phyloP scores from a whole-genome alignment of 2,329 filamentous ascomycete species.

The Colletotrichum brevisporum region DNA sequence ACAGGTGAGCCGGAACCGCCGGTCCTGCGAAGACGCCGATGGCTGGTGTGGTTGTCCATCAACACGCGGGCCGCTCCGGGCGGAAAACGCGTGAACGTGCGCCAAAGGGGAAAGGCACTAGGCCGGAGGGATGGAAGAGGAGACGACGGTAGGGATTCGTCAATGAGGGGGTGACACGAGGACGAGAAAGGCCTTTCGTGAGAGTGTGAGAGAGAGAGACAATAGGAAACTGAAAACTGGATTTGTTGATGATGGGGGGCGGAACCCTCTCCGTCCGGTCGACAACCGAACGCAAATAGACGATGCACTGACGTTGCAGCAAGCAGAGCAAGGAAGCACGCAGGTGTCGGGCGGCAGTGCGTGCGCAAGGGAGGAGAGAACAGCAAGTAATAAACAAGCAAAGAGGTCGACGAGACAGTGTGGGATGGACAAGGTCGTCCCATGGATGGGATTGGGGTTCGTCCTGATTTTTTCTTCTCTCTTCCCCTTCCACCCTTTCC shows the following conservation, averaged over 20 bases:
- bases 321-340: constrained; percentile 1
- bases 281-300: constrained; percentile 2
- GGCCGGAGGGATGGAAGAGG: neutral
- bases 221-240: neutral
- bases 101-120: constrained; percentile 6
- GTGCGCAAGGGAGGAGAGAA: constrained; percentile 12
- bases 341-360: constrained; percentile 3
- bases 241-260: neutral
- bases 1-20: constrained; percentile 21
- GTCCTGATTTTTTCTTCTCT: constrained; percentile 22
- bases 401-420: constrained; percentile 6
- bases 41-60: constrained; percentile 32
- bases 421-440: constrained; percentile 35
- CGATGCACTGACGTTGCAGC: constrained; percentile 22
- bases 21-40: constrained; percentile 19
- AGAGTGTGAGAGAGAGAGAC: neutral
- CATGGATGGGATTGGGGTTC: constrained; percentile 29
- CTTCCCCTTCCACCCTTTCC: too few species aligned
- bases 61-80: constrained; percentile 30
- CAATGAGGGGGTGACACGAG: neutral
- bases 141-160: neutral
- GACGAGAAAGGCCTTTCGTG: neutral
- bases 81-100: constrained; percentile 5
- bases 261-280: neutral
- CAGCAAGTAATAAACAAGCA: constrained; percentile 1